Evolutionary conservation across 2,329 filamentous ascomycete species (phyloP).

Genomic region (Talaromyces marneffei): DNA sequence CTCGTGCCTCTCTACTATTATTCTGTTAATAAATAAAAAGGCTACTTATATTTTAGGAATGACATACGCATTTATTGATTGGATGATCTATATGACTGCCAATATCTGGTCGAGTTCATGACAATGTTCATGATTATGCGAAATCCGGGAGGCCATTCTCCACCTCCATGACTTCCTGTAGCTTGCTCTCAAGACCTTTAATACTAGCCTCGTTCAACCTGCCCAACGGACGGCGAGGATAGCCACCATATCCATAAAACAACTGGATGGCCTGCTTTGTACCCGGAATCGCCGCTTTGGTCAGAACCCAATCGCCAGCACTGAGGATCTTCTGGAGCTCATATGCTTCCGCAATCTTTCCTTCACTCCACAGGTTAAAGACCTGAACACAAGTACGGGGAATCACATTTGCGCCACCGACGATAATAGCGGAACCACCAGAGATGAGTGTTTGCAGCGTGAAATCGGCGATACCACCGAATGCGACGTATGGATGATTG

Average conservation of each 20-base stretch:
- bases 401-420: constrained; percentile 79
- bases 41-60: not conserved
- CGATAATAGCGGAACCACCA: constrained; percentile 79
- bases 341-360: constrained; percentile 69
- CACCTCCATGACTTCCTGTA: constrained; percentile 32
- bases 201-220: constrained; percentile 29
- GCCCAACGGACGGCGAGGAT: constrained; percentile 59
- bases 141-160: constrained; percentile 33
- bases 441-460: constrained; percentile 74
- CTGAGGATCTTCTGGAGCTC: constrained; percentile 69
- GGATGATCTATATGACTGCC: not conserved
- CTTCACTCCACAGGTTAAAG: constrained; percentile 70
- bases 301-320: constrained; percentile 76
- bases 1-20: not conserved
- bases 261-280: constrained; percentile 79
- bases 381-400: constrained; percentile 76
- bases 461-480: constrained; percentile 85
- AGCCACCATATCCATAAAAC: constrained; percentile 78
- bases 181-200: constrained; percentile 28
- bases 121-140: constrained; percentile 20
- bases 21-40: not conserved
- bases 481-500: constrained; percentile 65
- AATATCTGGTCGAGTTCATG: not conserved
- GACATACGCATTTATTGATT: not conserved
- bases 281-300: constrained; percentile 75